A percentile compares a stretch with the other conserved stretches of the same genome.
These are phyloP conservation scores for Beauveria sp. DNA, from an alignment of 2,329 filamentous ascomycete genomes.

Conservation along the genomic window DNA sequence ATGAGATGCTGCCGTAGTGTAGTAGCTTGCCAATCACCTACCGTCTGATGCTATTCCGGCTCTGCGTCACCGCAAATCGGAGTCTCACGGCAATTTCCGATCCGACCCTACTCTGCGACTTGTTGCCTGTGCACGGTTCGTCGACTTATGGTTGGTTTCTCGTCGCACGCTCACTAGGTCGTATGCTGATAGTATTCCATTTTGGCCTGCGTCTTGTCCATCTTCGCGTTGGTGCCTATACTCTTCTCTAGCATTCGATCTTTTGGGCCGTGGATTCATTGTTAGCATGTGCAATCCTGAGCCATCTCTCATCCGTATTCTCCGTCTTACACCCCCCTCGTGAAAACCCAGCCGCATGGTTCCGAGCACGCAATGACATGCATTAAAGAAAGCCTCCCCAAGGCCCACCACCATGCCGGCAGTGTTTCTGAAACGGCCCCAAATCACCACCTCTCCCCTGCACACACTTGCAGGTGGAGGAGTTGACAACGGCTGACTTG, in stretches of 20 bases:
- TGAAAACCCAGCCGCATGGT: background rate
- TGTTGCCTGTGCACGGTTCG: background rate
- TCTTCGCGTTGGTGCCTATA: background rate
- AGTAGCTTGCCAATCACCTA: too few species aligned
- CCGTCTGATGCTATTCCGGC: background rate
- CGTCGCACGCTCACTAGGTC: too few species aligned
- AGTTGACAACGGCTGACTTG: background rate
- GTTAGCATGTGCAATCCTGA: background rate
- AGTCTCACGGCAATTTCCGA: background rate
- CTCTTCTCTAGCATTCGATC: background rate
- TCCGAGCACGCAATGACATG: background rate
- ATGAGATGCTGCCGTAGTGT: too few species aligned
- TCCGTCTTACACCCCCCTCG: background rate
- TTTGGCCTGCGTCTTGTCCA: background rate
- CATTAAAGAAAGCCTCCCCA: background rate
- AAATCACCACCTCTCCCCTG: background rate
- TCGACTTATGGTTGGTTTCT: background rate
- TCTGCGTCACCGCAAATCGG: background rate
- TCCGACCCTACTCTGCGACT: background rate
- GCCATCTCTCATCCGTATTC: background rate
- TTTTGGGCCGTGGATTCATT: background rate
- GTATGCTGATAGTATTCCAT: background rate
- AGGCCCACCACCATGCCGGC: background rate
- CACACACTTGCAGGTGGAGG: background rate
- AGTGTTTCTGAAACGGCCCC: background rate